These are phyloP conservation scores for Saccharomycopsis microspora DNA, from an alignment of 805 yeast genomes.

Conservation along the genomic window DNA sequence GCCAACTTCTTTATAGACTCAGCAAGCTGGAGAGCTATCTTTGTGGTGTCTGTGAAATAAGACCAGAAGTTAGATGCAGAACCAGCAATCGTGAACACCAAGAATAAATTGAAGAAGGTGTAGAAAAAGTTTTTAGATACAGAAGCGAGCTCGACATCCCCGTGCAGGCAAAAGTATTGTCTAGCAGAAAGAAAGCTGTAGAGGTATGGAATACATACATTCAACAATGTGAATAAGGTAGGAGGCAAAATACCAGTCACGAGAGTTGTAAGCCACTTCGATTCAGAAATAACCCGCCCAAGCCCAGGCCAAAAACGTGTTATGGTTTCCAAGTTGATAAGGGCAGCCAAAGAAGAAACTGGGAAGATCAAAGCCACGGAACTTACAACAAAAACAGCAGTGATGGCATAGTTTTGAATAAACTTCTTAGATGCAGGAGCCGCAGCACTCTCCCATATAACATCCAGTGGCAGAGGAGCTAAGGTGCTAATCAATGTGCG, in stretches of 20 bases:
- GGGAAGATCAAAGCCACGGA: slow-evolving; percentile 43
- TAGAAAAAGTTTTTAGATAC: slow-evolving; percentile 48
- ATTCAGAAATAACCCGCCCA: slow-evolving; percentile 39
- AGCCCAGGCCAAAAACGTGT: slow-evolving; percentile 48
- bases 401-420: slow-evolving; percentile 29
- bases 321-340: slow-evolving; percentile 44
- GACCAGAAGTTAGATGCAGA: slow-evolving; percentile 51
- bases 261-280: slow-evolving; percentile 39
- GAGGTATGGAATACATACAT: slow-evolving; percentile 42
- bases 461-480: slow-evolving; percentile 95
- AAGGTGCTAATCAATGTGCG: slow-evolving; percentile 67
- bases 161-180: slow-evolving; percentile 45
- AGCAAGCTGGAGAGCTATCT: slow-evolving; percentile 45
- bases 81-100: slow-evolving; percentile 52
- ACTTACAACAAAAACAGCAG: slow-evolving; percentile 34
- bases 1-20: slow-evolving; percentile 39
- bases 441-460: slow-evolving; percentile 85
- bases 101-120: slow-evolving; percentile 48
- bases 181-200: slow-evolving; percentile 36
- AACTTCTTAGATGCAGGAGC: slow-evolving; percentile 31
- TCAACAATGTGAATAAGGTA: slow-evolving; percentile 42
- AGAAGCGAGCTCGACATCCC: slow-evolving; percentile 47
- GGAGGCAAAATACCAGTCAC: slow-evolving; percentile 57
- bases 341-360: slow-evolving; percentile 44
- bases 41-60: slow-evolving; percentile 44